Percentiles rank a stretch among this genome's conserved stretches.
Evolutionary conservation across 495 filamentous ascomycete species (phyloP).

Genomic region (Sporormia fimetaria): DNA sequence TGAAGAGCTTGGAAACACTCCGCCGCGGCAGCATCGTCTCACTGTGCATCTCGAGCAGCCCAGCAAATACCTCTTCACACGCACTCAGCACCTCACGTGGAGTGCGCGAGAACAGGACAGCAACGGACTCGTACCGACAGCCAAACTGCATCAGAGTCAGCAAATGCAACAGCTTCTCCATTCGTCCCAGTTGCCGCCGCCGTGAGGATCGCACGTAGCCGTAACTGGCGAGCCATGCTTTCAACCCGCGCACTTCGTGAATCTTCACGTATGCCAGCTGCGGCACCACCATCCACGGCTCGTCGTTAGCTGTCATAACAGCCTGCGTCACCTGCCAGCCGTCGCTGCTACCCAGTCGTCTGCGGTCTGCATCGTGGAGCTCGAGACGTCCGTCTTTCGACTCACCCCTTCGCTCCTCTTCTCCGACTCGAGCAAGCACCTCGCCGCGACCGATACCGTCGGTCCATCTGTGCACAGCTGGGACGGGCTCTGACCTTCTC

Average conservation of each 20-base stretch:
- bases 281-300: background rate
- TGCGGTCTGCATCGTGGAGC: conserved; percentile 4
- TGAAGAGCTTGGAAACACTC: background rate
- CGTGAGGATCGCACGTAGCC: background rate
- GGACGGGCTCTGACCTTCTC: too few species aligned
- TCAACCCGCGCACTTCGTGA: conserved; percentile 7
- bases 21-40: conserved; percentile 4
- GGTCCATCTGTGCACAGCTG: too few species aligned
- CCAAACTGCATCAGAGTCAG: conserved; percentile 10
- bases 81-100: conserved; percentile 7
- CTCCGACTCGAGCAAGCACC: background rate
- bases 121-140: conserved; percentile 7
- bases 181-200: background rate
- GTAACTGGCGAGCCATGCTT: conserved; percentile 7
- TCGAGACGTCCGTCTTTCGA: background rate
- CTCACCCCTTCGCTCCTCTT: too few species aligned
- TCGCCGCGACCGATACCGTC: too few species aligned
- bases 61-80: conserved; percentile 12
- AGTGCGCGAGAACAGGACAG: conserved; percentile 9
- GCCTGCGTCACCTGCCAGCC: background rate
- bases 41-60: conserved; percentile 8
- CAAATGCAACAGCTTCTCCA: conserved; percentile 12
- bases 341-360: conserved; percentile 4
- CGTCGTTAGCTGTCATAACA: conserved; percentile 7
- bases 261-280: conserved; percentile 8